Base-by-base conservation (phyloP, 352 stramenopile genomes). In the Globisporangium iwayamae region DNA sequence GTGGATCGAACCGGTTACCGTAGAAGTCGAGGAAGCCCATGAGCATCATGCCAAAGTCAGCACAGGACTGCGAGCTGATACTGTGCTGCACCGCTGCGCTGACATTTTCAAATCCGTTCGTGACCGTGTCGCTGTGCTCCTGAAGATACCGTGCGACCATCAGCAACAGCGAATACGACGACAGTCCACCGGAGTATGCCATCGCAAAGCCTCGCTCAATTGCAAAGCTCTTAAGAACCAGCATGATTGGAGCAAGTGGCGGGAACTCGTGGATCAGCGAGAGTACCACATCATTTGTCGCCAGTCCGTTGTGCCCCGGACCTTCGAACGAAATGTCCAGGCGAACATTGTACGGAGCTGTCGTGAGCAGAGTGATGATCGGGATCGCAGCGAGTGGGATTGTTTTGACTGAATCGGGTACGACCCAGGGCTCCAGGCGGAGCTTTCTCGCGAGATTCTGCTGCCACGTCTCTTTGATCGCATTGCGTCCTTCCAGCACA, bases 11-110 rank as follows among this genome's bases (percentile, higher is more conserved):
- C 0, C 84, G 88, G 58, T 98, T 99, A 20, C 97, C 96, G 72
- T 98, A 99, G 67, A 99, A 99, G 62, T 99, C 95, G 10, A 99
- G 79, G 61, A 99, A 97, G 0, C 95, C 96, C 86, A 98, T 97
- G 1, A 99, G 78, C 59, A 99, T 84, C 41, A 97, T 93, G 28
- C 96, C 96, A 62, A 97, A 97, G 66, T 99, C 96, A 4, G 87
- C 78, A 22, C 76, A 78, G 32, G 86, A 88, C n/a, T 84, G 80
- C 56, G 77, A 71, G 14, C 74, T 87, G 36, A 85, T 71, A 45
- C 74, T 85, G 60, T 87, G 78, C 22, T 85, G 75, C 8, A 86
- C 80, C 25, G 79, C 76, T 14, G 74, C 70, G 16, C 78, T 86
- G 54, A 79, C 79, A 55, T 88, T 83, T 25, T 83, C 79, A 66